Base-by-base conservation (phyloP, 441 rosid genomes). In the Kokia cookei region DNA sequence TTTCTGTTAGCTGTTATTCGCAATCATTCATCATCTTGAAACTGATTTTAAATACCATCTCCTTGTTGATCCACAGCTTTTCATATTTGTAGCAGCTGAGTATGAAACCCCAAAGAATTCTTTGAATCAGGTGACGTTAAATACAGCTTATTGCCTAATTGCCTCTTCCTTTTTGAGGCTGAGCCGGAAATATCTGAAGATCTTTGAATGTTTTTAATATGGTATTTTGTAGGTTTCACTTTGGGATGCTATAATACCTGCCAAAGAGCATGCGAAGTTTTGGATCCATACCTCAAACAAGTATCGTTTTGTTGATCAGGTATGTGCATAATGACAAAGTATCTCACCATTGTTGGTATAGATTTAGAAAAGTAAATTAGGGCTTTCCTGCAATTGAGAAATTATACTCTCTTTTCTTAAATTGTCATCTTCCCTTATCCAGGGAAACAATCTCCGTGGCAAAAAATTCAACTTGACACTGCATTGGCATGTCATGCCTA, bases 401-500 rank as follows among this genome's bases (percentile, higher is more conserved):
- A 17, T 54, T 29, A 7, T 27, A 35, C 1, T 12, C 2, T 43
- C n/a, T 45, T 70, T 26, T 43, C 63, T 24, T 22, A 22, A 2
- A 63, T 63, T 40, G 58, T 79, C n/a, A 63, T 63, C 47, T 61
- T 79, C n/a, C 43, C 13, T 60, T 63, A 59, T 80, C 63, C 76
- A 96, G 99, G 98, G 99, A 75, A 86, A 84, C 70, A 90, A 89
- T 77, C 99, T 96, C 51, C 91, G 91, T 0, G 98, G 98, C n/a
- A 92, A 91, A 79, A 88, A 86, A 26, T 96, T 92, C 90, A 96
- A 96, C 83, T 80, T 96, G 82, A 93, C 99, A 10, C 82, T 96
- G 84, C 99, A 92, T 74, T 96, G 99, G 99, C 97, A 92, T 75
- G 97, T 96, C 62, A 96, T 96, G 99, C 98, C 99, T 15, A 96